Percentiles rank a stretch among this genome's conserved stretches.
phyloP scores from a whole-genome alignment of 345 rosid species.

The Gossypium herbaceum region DNA sequence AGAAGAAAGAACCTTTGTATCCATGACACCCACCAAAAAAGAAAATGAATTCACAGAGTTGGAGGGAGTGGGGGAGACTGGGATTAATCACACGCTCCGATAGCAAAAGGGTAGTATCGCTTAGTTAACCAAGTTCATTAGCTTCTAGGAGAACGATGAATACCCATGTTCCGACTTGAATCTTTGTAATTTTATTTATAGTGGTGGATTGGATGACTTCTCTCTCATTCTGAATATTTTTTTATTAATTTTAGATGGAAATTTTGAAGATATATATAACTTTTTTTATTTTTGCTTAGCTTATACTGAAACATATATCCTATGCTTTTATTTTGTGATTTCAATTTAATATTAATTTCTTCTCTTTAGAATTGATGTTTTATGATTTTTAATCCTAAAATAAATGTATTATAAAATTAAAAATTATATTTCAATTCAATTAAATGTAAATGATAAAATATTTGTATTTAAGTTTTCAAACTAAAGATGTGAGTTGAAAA shows the following conservation, averaged over 20 bases:
- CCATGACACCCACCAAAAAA: slow-evolving; percentile 30
- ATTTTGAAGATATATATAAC: not conserved
- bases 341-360: no score
- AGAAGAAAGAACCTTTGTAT: slow-evolving; percentile 55
- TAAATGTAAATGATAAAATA: no score
- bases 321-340: no score
- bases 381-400: no score
- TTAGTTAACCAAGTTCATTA: not conserved
- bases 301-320: no score
- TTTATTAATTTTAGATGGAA: not conserved
- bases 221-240: not conserved
- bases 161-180: not conserved
- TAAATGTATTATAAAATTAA: no score
- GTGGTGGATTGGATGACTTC: not conserved
- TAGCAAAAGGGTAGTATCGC: not conserved
- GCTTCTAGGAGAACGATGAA: not conserved
- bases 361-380: no score
- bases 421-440: no score
- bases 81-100: not conserved
- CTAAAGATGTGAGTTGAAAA: no score
- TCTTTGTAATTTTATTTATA: not conserved
- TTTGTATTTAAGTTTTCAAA: no score
- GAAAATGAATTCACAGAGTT: not conserved
- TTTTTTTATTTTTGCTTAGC: not conserved
- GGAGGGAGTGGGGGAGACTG: not conserved